Conservation (phyloP, 2,329 filamentous ascomycete genomes). For the Alternaria solani region DNA sequence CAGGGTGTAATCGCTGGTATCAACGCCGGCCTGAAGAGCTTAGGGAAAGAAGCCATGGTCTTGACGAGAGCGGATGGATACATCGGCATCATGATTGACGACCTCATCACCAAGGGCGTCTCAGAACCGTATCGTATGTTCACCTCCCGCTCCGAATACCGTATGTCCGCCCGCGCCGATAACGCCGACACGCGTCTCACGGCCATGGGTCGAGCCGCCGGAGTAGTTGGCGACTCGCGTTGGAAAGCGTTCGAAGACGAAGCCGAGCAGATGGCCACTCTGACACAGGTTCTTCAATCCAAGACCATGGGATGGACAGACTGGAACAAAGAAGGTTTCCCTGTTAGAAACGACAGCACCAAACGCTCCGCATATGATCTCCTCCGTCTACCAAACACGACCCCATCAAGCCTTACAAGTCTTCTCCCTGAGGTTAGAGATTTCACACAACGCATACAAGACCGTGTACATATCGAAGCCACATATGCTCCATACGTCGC, state of each 20-base stretch:
- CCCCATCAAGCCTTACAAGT: slow-evolving; percentile 64
- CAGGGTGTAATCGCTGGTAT: slow-evolving; percentile 93
- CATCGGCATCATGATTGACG: slow-evolving; percentile 98
- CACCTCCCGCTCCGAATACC: slow-evolving; percentile 92
- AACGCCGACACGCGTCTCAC: slow-evolving; percentile 93
- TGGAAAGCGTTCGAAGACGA: slow-evolving; percentile 76
- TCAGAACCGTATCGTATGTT: slow-evolving; percentile 99
- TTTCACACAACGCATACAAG: slow-evolving; percentile 67
- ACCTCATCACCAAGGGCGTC: slow-evolving; percentile 95
- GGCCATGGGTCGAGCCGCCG: slow-evolving; percentile 75
- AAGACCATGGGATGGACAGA: slow-evolving; percentile 66
- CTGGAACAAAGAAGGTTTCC: slow-evolving; percentile 77
- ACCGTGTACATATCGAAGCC: slow-evolving; percentile 80
- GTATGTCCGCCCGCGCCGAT: slow-evolving; percentile 89
- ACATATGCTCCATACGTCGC: slow-evolving; percentile 86
- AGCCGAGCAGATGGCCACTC: slow-evolving; percentile 70
- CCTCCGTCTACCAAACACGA: slow-evolving; percentile 67
- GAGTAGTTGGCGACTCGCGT: slow-evolving; percentile 78
- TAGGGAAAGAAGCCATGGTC: slow-evolving; percentile 69
- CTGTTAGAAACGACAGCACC: slow-evolving; percentile 70
- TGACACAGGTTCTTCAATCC: slow-evolving; percentile 68
- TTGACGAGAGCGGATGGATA: slow-evolving; percentile 88
- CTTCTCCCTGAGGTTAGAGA: slow-evolving; percentile 64
- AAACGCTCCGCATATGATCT: slow-evolving; percentile 80
- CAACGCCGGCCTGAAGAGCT: slow-evolving; percentile 86